Base-by-base conservation (phyloP, 352 stramenopile genomes). In the Globisporangium viniferum region DNA sequence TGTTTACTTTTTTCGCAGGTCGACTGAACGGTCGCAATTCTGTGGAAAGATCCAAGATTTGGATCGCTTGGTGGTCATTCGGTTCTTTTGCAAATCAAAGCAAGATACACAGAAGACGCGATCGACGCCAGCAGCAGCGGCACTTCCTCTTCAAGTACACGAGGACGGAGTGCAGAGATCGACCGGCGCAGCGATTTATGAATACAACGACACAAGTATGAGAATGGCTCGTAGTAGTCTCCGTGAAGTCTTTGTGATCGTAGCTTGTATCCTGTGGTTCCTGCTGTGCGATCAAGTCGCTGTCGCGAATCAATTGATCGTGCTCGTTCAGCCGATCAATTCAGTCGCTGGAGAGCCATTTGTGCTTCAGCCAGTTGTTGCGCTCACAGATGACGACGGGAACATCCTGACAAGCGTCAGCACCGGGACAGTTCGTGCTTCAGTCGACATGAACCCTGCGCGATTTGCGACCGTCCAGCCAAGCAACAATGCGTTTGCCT, bases 351-450 rank as follows among this genome's bases (percentile, higher is more conserved):
- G 88, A 54, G 86, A 93, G 48, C 72, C 69, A 12, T 69, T 95
- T 41, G 70, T 71, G 5, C 74, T 90, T 18, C 81, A 92, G 49
- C 85, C 86, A 0, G 81, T 89, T 36, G 71, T 94, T 3, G 84
- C 83, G 22, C 73, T 96, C 35, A 89, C 84, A 24, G 87, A 96
- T 46, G 86, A 92, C 63, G 76, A 78, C 41, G 86, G 86, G 48
- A 92, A 92, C 67, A 92, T 94, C 64, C 73, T 94, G 31, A 88
- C 78, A 20, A 77, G 66, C 0, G 72, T 89, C 58, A 94, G 64
- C 64, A 71, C 59, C 12, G 88, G 88, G 55, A 74, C 72, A 1
- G 82, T 96, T 9, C 71, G 72, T 7, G 87, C 83, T 1, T 72
- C 70, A 10, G 83, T 94, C 59, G 80, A 78, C n/a, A 68, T 71